Conservation (phyloP, 2,329 filamentous ascomycete species). For the Penicillium glabrum region DNA sequence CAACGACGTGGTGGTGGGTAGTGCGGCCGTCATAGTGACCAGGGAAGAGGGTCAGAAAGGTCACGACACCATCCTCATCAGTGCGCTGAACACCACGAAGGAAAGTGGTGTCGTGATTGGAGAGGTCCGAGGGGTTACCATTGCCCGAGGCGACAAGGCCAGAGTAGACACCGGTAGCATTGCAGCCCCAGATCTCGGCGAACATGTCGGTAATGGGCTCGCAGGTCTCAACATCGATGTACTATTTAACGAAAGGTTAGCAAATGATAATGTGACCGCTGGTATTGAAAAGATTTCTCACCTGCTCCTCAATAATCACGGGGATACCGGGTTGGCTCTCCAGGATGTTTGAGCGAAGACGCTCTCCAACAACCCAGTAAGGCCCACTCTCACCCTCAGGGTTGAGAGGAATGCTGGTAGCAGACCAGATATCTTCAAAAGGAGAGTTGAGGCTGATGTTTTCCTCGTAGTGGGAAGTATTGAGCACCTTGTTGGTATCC, state of each 20-base stretch:
- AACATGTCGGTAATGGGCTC: slow-evolving; percentile 9
- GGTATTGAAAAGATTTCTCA: background rate
- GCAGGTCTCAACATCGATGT: slow-evolving; percentile 10
- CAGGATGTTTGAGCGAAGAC: slow-evolving; percentile 9
- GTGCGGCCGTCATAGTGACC: slow-evolving; percentile 9
- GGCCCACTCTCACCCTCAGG: slow-evolving; percentile 4
- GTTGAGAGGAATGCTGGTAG: background rate
- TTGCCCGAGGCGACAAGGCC: slow-evolving; percentile 3
- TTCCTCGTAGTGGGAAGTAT: background rate
- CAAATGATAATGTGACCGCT: background rate
- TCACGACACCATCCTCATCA: slow-evolving; percentile 6
- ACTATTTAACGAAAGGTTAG: background rate
- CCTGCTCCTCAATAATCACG: slow-evolving; percentile 5
- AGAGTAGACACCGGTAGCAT: slow-evolving; percentile 9
- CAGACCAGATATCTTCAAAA: background rate
- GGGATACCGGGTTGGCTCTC: slow-evolving; percentile 7
- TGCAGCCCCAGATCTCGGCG: slow-evolving; percentile 9
- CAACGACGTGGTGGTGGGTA: slow-evolving; percentile 11
- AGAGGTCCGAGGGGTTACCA: background rate
- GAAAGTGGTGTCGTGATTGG: slow-evolving; percentile 11
- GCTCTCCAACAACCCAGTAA: slow-evolving; percentile 11
- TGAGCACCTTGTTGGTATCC: background rate
- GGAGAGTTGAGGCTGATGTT: background rate
- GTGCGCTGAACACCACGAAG: slow-evolving; percentile 9
- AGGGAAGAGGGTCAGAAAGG: slow-evolving; percentile 9